Conservation (phyloP, 179 eudicot genomes). For the Amaranthus tricolor region DNA sequence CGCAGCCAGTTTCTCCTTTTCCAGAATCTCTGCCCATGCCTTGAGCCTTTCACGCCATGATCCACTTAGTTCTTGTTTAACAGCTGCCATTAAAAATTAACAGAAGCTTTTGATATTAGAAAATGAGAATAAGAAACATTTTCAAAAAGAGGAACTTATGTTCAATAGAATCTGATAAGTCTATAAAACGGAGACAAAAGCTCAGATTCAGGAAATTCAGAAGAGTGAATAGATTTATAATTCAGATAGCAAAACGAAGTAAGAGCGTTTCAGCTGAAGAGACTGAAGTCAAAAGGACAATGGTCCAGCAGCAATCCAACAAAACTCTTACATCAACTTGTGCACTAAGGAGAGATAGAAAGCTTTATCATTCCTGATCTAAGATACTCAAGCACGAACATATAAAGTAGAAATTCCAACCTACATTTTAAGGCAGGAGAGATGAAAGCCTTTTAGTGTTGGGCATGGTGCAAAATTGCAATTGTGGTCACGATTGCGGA, state of each 20-base stretch:
- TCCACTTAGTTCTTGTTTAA: constrained; percentile 42
- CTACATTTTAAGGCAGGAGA: not conserved
- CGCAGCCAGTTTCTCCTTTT: constrained; percentile 69
- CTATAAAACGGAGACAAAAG: not conserved
- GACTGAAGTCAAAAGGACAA: not conserved
- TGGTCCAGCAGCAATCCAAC: not conserved
- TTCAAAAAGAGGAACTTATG: not conserved
- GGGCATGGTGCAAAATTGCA: too few relatives aligned
- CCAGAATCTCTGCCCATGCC: constrained; percentile 69
- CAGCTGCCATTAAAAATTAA: constrained; percentile 37
- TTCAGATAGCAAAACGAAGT: not conserved
- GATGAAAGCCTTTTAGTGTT: not conserved
- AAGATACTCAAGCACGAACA: not conserved
- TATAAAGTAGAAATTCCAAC: not conserved
- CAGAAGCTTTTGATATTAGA: constrained; percentile 8
- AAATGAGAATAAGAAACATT: not conserved
- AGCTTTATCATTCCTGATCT: not conserved
- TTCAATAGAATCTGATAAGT: not conserved
- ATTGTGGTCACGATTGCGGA: too few relatives aligned
- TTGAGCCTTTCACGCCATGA: constrained; percentile 92
- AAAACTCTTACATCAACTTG: not conserved
- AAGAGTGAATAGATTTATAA: too few relatives aligned
- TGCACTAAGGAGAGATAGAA: not conserved
- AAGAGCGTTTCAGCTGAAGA: not conserved
- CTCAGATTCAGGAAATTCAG: not conserved